These are phyloP conservation scores for Arxiozyma slooffiae DNA, from an alignment of 1,139 yeast species.

Conservation along the genomic window DNA sequence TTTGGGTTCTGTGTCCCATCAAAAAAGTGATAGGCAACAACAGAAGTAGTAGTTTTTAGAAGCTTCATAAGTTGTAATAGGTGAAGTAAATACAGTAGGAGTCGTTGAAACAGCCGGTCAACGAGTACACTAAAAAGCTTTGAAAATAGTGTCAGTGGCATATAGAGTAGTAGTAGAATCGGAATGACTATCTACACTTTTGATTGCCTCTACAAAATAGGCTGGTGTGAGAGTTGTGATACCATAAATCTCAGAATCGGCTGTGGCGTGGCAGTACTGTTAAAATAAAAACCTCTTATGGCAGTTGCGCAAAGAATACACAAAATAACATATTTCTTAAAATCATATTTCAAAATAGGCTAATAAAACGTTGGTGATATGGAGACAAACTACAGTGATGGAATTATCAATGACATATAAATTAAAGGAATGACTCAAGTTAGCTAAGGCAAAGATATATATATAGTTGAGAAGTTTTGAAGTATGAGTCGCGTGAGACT, in stretches of 20 bases:
- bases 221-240: conserved; percentile 18
- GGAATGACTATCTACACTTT: conserved; percentile 13
- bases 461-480: neutral
- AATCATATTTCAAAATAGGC: conserved; percentile 12
- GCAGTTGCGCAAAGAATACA: conserved; percentile 14
- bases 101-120: conserved; percentile 2
- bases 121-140: conserved; percentile 9
- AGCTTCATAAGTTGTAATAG: neutral
- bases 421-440: conserved; percentile 1
- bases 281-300: conserved; percentile 18
- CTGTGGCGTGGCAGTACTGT: conserved; percentile 8
- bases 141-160: conserved; percentile 20
- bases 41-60: conserved; percentile 11
- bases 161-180: conserved; percentile 21
- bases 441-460: neutral
- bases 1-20: neutral
- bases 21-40: neutral
- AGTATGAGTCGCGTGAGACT: conserved; percentile 29
- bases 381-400: too few species aligned
- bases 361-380: too few species aligned
- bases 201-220: conserved; percentile 14
- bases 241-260: neutral
- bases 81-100: conserved; percentile 8
- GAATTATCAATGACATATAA: neutral
- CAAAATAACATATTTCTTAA: conserved; percentile 12